A percentile compares a stretch with the other conserved stretches of the same genome.
Conservation (phyloP, 768 basidiomycete genomes). For the Mycena olivaceomarginata region DNA sequence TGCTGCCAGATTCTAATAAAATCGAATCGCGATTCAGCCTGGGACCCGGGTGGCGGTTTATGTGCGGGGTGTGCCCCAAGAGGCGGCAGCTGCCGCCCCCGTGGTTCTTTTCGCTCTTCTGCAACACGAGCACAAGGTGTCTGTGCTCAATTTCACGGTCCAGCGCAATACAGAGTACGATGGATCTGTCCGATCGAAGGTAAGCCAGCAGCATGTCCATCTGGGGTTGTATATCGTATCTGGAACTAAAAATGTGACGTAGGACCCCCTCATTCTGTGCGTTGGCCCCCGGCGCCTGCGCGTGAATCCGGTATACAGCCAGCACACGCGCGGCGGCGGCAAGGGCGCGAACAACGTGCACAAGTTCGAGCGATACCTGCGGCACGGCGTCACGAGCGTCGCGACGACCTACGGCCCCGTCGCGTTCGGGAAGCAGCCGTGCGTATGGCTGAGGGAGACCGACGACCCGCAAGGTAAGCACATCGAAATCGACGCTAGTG, state of each 20-base stretch:
- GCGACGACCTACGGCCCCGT: conserved; percentile 95
- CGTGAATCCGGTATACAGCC: conserved; percentile 94
- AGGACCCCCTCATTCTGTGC: conserved; percentile 94
- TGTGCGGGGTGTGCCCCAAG: conserved; percentile 84
- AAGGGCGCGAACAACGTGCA: conserved; percentile 97
- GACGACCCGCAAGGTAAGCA: conserved; percentile 76
- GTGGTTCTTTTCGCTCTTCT: conserved; percentile 88
- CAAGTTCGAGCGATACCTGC: conserved; percentile 94
- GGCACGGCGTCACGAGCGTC: conserved; percentile 87
- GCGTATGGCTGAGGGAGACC: conserved; percentile 85
- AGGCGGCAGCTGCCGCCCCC: conserved; percentile 68
- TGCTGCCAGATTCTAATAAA: not conserved
- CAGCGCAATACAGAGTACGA: conserved; percentile 97
- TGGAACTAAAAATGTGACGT: conserved; percentile 27
- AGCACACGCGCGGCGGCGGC: conserved; percentile 92
- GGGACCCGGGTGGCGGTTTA: conserved; percentile 88
- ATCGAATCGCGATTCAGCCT: conserved; percentile 66
- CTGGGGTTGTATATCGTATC: conserved; percentile 1
- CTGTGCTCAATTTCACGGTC: conserved; percentile 93
- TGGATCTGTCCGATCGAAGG: conserved; percentile 94
- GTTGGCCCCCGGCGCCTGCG: conserved; percentile 91
- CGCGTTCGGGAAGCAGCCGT: conserved; percentile 89
- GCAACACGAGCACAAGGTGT: conserved; percentile 97
- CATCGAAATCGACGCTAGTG: conserved; percentile 36
- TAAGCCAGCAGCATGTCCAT: conserved; percentile 50